These are phyloP conservation scores for Colletotrichum echinochloae DNA, from an alignment of 2,329 filamentous ascomycete species.

Conservation along the genomic window DNA sequence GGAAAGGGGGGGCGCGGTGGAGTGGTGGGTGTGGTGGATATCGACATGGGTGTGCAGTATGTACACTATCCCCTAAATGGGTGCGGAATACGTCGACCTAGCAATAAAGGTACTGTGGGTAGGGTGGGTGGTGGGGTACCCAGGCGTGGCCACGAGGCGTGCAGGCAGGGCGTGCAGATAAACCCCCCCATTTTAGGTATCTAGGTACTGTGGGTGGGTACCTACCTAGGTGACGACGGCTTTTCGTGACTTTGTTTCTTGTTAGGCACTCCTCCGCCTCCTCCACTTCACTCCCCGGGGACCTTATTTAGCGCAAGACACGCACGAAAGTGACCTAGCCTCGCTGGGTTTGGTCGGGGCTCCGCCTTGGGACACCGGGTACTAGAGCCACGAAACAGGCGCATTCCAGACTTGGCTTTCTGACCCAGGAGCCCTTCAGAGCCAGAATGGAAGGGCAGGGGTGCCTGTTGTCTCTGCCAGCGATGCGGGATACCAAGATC, in stretches of 20 bases:
- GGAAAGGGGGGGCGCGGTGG: conserved; percentile 24
- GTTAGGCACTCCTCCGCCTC: conserved; percentile 3
- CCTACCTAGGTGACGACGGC: conserved; percentile 7
- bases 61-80: neutral
- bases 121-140: too few species aligned
- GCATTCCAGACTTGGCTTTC: conserved; percentile 31
- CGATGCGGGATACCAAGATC: conserved; percentile 32
- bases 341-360: conserved; percentile 13
- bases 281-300: conserved; percentile 4
- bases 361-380: conserved; percentile 17
- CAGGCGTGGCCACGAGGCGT: neutral
- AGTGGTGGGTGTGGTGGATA: conserved; percentile 1
- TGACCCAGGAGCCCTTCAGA: neutral
- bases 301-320: conserved; percentile 34
- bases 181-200: too few species aligned
- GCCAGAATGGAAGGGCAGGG: neutral
- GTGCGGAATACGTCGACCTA: neutral
- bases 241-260: conserved; percentile 16
- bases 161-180: conserved; percentile 5
- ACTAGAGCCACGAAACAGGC: conserved; percentile 34
- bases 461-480: conserved; percentile 27
- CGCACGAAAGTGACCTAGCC: conserved; percentile 29
- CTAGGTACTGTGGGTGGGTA: too few species aligned
- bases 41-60: conserved; percentile 14
- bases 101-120: neutral